Conservation (phyloP, 208 protist species). For the Leishmania turanica region DNA sequence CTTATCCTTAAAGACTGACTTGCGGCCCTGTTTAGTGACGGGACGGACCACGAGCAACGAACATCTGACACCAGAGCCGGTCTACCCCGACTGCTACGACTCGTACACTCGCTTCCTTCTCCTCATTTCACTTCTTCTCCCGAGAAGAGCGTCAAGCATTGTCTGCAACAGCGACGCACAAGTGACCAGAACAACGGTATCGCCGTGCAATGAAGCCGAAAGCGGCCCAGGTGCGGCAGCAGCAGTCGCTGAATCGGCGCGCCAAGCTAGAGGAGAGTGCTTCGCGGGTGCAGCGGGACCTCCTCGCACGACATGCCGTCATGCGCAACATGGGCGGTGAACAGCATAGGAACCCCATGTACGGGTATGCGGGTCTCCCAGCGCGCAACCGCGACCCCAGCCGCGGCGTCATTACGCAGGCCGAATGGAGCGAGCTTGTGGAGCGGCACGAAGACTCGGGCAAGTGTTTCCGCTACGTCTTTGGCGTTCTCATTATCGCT, state of each 20-base stretch:
- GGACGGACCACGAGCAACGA: not conserved
- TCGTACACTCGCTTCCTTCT: not conserved
- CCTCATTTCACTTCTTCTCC: not conserved
- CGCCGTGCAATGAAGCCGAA: constrained; percentile 63
- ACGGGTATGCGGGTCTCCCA: constrained; percentile 3
- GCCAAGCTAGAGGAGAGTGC: constrained; percentile 57
- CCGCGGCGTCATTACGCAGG: constrained; percentile 73
- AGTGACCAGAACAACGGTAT: not conserved
- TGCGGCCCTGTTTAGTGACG: not conserved
- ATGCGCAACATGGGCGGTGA: constrained; percentile 26
- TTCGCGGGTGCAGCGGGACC: constrained; percentile 37
- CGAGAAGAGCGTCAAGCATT: not conserved
- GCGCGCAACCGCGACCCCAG: constrained; percentile 52
- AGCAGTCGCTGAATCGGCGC: constrained; percentile 66
- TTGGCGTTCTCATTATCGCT: constrained; percentile 54
- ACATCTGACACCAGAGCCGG: not conserved
- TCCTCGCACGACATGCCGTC: constrained; percentile 14
- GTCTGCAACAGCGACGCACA: not conserved
- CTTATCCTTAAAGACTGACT: not conserved
- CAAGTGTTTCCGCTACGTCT: constrained; percentile 65
- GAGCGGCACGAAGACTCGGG: constrained; percentile 79
- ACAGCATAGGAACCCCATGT: constrained; percentile 18
- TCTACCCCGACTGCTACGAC: not conserved
- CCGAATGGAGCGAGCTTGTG: constrained; percentile 81
- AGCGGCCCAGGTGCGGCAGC: constrained; percentile 74